These are phyloP conservation scores for Globisporangium paddicum DNA, from an alignment of 352 stramenopile genomes.

Conservation along the genomic window DNA sequence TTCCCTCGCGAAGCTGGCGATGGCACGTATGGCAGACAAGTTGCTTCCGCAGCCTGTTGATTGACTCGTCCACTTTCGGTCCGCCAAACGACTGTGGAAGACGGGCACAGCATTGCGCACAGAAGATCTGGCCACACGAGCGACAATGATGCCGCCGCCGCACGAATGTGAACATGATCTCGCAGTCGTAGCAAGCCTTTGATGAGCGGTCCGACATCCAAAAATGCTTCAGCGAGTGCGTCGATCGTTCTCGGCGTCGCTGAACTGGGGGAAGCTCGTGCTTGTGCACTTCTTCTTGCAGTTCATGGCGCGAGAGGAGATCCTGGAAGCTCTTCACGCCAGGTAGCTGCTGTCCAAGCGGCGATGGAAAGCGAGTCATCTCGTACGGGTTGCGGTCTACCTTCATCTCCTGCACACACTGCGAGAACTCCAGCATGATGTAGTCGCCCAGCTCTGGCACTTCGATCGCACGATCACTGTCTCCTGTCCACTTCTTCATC, in stretches of 20 bases:
- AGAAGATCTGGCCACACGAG: slow-evolving; percentile 86
- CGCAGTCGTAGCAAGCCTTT: slow-evolving; percentile 82
- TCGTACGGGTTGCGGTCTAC: slow-evolving; percentile 65
- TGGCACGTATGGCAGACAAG: slow-evolving; percentile 85
- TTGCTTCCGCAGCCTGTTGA: slow-evolving; percentile 71
- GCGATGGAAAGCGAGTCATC: slow-evolving; percentile 72
- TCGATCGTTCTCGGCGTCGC: slow-evolving; percentile 36
- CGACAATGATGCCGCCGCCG: slow-evolving; percentile 75
- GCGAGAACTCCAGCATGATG: slow-evolving; percentile 54
- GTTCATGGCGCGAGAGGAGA: slow-evolving; percentile 1
- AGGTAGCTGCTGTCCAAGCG: slow-evolving; percentile 54
- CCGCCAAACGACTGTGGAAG: slow-evolving; percentile 76
- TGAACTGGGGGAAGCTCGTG: slow-evolving; percentile 1
- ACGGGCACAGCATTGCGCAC: slow-evolving; percentile 70
- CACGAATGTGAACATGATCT: slow-evolving; percentile 82
- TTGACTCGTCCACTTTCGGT: slow-evolving; percentile 73
- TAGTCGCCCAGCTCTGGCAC: slow-evolving; percentile 27
- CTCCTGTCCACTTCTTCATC: slow-evolving; percentile 8
- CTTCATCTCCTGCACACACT: slow-evolving; percentile 58
- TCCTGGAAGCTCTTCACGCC: slow-evolving; percentile 52
- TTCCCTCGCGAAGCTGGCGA: slow-evolving; percentile 70
- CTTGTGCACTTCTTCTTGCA: background rate
- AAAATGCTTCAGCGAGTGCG: slow-evolving; percentile 79
- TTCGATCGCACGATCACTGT: slow-evolving; percentile 11
- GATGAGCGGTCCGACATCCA: slow-evolving; percentile 88